Percentiles rank a stretch among this genome's conserved stretches.
Conservation (phyloP, 768 basidiomycete species). For the Rhodotorula kratochvilovae region DNA sequence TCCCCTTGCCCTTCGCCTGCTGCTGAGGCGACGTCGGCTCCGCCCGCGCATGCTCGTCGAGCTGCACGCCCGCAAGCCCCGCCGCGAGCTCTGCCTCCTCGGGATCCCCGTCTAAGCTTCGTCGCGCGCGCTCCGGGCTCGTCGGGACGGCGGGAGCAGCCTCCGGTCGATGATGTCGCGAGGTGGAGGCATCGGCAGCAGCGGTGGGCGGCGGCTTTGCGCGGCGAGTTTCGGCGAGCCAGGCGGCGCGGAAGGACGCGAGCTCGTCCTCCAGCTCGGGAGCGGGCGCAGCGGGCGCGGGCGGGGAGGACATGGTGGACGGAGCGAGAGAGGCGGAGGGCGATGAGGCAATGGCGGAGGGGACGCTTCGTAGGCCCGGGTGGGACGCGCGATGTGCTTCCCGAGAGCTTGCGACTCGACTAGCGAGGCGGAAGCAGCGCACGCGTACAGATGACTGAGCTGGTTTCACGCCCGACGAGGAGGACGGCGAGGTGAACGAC, state of each 20-base stretch:
- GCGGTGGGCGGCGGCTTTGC: not conserved
- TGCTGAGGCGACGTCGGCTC: not conserved
- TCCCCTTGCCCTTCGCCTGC: conserved; percentile 2
- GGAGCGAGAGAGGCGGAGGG: too few species aligned
- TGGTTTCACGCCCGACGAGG: too few species aligned
- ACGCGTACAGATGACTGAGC: too few species aligned
- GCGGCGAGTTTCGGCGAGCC: conserved; percentile 19
- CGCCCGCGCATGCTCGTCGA: conserved; percentile 3
- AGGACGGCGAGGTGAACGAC: too few species aligned
- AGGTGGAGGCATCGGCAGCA: conserved; percentile 2
- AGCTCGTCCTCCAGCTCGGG: conserved; percentile 32
- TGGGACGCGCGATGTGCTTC: not conserved
- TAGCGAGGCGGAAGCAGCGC: not conserved
- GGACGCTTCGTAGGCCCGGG: too few species aligned
- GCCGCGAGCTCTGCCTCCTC: not conserved
- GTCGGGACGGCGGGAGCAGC: too few species aligned
- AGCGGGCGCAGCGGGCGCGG: not conserved
- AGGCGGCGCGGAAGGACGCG: conserved; percentile 20
- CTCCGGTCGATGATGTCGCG: not conserved
- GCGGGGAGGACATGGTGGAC: conserved; percentile 1
- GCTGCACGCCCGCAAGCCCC: not conserved
- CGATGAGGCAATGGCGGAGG: not conserved
- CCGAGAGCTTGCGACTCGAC: too few species aligned
- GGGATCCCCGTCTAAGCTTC: too few species aligned
- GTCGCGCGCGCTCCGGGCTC: not conserved